Percentiles rank a stretch among this genome's conserved stretches.
Conservation (phyloP, 1,284 basidiomycete species). For the Apiotrichum veenhuisii region DNA sequence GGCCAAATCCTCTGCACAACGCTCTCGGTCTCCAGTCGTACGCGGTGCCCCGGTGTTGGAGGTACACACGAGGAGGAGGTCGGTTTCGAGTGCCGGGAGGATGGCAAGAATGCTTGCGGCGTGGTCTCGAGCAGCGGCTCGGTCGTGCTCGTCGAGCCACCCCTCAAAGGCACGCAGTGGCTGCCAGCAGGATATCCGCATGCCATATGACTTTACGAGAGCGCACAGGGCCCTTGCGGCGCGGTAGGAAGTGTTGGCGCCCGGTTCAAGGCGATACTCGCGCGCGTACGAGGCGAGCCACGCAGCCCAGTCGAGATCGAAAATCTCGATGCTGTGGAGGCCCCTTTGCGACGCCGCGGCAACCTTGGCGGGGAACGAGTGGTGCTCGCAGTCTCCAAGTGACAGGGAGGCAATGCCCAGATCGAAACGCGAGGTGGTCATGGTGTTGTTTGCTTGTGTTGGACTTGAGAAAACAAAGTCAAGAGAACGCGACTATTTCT, state of each 20-base stretch:
- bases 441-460: neutral
- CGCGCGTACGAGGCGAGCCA: neutral
- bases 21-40: neutral
- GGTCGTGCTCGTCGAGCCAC: neutral
- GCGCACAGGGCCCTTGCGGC: neutral
- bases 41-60: neutral
- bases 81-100: constrained; percentile 2
- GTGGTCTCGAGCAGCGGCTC: neutral
- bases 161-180: constrained; percentile 8
- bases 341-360: neutral
- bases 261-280: neutral
- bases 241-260: neutral
- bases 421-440: neutral
- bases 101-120: neutral
- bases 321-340: constrained; percentile 7
- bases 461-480: neutral
- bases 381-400: constrained; percentile 1
- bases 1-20: neutral
- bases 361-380: constrained; percentile 2
- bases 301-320: constrained; percentile 4
- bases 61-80: constrained; percentile 7
- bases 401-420: constrained; percentile 12
- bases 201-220: neutral
- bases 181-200: constrained; percentile 7
- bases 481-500: too few relatives aligned